phyloP scores from a whole-genome alignment of 257 asterid species.

The Solanum piurae region DNA sequence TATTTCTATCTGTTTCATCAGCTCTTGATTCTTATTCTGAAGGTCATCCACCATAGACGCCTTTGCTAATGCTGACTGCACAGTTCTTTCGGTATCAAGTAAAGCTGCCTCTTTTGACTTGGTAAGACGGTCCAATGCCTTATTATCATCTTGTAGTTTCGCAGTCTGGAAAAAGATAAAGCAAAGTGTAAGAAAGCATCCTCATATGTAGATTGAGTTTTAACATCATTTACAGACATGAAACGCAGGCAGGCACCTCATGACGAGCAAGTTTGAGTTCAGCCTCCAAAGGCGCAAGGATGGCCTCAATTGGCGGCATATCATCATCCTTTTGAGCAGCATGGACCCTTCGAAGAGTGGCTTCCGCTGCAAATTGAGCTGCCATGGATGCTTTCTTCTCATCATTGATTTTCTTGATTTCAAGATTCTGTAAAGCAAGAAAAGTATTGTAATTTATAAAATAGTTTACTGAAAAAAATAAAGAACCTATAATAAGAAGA shows the following conservation, averaged over 20 bases:
- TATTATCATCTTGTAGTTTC: slow-evolving; percentile 91
- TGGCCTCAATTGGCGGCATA: slow-evolving; percentile 98
- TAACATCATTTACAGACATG: neutral
- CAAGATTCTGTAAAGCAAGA: slow-evolving; percentile 66
- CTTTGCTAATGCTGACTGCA: slow-evolving; percentile 80
- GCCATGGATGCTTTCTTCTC: slow-evolving; percentile 98
- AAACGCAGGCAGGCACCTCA: slow-evolving; percentile 47
- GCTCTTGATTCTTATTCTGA: slow-evolving; percentile 91
- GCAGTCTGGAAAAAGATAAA: slow-evolving; percentile 40
- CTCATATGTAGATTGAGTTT: neutral
- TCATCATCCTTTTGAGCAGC: slow-evolving; percentile 95
- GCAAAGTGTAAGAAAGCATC: neutral
- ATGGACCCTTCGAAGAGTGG: slow-evolving; percentile 95
- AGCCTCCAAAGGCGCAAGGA: slow-evolving; percentile 93
- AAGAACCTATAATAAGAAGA: neutral
- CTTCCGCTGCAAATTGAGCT: slow-evolving; percentile 99
- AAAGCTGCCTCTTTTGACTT: slow-evolving; percentile 97
- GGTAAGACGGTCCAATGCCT: slow-evolving; percentile 87
- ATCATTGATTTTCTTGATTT: slow-evolving; percentile 86
- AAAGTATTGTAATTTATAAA: neutral
- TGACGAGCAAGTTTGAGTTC: slow-evolving; percentile 91
- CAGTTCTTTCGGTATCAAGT: slow-evolving; percentile 93
- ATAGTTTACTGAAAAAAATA: neutral
- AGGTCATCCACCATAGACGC: slow-evolving; percentile 99
- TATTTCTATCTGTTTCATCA: slow-evolving; percentile 94